Conservation (phyloP, 2,329 filamentous ascomycete species). For the Lachnellula suecica region DNA sequence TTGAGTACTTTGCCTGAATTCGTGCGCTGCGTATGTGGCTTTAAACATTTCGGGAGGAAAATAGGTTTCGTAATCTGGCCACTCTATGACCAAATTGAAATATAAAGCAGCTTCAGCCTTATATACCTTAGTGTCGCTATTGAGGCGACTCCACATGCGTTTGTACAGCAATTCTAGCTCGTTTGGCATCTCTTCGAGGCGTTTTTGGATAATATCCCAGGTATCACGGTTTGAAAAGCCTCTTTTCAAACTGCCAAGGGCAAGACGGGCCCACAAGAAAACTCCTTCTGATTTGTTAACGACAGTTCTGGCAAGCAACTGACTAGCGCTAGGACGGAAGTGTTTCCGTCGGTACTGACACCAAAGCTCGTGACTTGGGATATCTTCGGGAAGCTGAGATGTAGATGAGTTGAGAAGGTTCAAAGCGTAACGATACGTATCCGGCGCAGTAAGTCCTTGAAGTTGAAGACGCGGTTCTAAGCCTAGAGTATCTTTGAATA, state of each 20-base stretch:
- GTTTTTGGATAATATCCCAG: neutral
- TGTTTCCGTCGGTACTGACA: too few species aligned
- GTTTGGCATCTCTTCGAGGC: neutral
- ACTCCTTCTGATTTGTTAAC: slow-evolving; percentile 1
- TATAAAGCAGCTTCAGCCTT: slow-evolving; percentile 3
- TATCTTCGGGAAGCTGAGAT: neutral
- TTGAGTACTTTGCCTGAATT: too few species aligned
- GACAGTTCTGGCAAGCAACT: neutral
- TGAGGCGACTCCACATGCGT: slow-evolving; percentile 1
- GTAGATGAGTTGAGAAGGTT: neutral
- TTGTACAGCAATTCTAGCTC: neutral
- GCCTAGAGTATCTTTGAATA: neutral
- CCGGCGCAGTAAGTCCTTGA: neutral
- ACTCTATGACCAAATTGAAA: slow-evolving; percentile 3
- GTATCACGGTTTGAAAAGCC: neutral
- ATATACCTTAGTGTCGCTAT: neutral
- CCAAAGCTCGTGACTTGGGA: neutral
- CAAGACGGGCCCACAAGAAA: slow-evolving; percentile 1
- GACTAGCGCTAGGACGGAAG: too few species aligned
- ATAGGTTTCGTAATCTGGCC: neutral
- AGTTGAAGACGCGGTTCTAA: neutral
- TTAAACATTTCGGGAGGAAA: neutral
- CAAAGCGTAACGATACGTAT: neutral
- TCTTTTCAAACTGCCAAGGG: neutral
- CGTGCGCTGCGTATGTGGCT: too few species aligned